These are phyloP conservation scores for Sarocladium kiliense DNA, from an alignment of 2,329 filamentous ascomycete species.

Conservation along the genomic window DNA sequence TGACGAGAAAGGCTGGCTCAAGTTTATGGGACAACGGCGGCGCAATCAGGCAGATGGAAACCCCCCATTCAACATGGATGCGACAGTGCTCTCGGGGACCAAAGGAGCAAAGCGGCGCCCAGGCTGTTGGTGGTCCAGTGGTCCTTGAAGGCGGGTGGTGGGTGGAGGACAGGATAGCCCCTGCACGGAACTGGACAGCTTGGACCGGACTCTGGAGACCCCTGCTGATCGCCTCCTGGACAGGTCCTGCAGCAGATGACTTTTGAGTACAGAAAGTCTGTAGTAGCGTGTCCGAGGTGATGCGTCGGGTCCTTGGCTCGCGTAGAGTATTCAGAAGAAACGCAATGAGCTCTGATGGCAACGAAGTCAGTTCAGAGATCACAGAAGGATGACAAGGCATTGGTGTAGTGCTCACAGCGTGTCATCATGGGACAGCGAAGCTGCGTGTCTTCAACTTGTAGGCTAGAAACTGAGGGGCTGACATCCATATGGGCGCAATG, in stretches of 20 bases:
- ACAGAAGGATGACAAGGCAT: too few relatives aligned
- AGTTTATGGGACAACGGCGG: conserved; percentile 5
- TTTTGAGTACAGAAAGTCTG: background rate
- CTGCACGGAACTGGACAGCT: conserved; percentile 4
- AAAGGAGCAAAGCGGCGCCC: conserved; percentile 8
- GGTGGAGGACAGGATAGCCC: background rate
- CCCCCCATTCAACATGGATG: conserved; percentile 5
- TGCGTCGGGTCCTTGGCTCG: background rate
- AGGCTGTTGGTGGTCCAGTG: conserved; percentile 6
- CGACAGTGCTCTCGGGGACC: background rate
- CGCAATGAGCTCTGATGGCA: background rate
- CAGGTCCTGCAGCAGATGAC: background rate
- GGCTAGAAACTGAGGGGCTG: background rate
- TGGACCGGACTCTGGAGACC: background rate
- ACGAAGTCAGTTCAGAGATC: background rate
- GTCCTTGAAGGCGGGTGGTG: background rate
- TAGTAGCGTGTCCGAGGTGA: background rate
- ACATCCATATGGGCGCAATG: background rate
- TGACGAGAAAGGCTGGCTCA: background rate
- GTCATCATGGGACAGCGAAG: background rate
- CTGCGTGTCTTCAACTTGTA: background rate
- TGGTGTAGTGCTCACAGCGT: too few relatives aligned
- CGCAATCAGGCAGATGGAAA: conserved; percentile 7
- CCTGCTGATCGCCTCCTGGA: background rate
- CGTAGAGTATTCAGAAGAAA: background rate